Percentiles rank a stretch among this genome's conserved stretches.
phyloP scores from a whole-genome alignment of 768 basidiomycete species.

The Mycena filopes region DNA sequence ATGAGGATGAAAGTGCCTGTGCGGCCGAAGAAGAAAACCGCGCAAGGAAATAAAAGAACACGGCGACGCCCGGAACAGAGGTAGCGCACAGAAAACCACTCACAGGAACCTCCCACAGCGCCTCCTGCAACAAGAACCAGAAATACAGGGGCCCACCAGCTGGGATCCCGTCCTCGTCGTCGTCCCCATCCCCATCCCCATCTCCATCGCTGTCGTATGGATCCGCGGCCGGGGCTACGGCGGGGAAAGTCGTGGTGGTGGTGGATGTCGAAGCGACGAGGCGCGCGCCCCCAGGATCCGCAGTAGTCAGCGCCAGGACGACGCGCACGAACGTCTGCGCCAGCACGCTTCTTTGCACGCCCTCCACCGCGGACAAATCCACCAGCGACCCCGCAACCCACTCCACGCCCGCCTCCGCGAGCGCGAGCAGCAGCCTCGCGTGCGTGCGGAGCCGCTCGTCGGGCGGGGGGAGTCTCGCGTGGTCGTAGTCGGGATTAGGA shows the following conservation, averaged over 20 bases:
- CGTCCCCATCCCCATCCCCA: constrained; percentile 87
- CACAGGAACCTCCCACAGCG: constrained; percentile 64
- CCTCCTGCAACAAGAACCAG: constrained; percentile 93
- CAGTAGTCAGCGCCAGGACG: constrained; percentile 77
- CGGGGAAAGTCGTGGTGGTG: neutral
- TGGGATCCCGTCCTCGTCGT: constrained; percentile 74
- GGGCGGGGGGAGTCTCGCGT: too few species aligned
- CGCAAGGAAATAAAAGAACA: neutral
- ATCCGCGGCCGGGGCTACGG: too few species aligned
- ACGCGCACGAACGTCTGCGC: constrained; percentile 78
- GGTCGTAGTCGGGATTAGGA: too few species aligned
- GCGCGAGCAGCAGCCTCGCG: constrained; percentile 20
- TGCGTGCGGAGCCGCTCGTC: neutral
- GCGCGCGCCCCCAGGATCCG: constrained; percentile 34
- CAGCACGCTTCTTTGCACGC: constrained; percentile 47
- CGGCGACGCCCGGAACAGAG: too few species aligned
- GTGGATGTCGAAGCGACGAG: constrained; percentile 36
- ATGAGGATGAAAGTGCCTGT: neutral
- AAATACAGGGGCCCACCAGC: constrained; percentile 85
- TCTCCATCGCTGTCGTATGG: constrained; percentile 69
- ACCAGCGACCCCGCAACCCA: constrained; percentile 29
- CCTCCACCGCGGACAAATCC: neutral
- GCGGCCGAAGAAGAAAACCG: constrained; percentile 8
- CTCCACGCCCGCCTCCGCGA: constrained; percentile 28
- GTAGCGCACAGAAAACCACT: constrained; percentile 45